Conservation (phyloP, 1,284 basidiomycete genomes). For the Rhodotorula sp. region DNA sequence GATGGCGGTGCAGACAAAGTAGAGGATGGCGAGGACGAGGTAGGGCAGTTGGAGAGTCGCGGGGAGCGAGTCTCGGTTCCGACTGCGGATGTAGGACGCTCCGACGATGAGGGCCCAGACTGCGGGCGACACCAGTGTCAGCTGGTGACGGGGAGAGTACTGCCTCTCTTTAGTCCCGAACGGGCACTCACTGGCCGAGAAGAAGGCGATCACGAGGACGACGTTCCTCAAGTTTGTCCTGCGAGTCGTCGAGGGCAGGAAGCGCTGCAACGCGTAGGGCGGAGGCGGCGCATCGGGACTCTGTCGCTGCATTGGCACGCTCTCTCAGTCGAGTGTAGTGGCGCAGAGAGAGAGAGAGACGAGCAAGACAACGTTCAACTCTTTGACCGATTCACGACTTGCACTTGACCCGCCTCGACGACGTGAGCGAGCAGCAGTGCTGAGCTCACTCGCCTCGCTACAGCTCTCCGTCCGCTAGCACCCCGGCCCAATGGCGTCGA, state of each 20-base stretch:
- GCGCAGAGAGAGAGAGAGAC: no score
- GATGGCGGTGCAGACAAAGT: slow-evolving; percentile 25
- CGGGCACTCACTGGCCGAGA: slow-evolving; percentile 8
- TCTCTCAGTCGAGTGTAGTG: no score
- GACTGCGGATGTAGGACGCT: slow-evolving; percentile 10
- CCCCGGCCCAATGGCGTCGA: background rate
- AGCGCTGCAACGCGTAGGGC: background rate
- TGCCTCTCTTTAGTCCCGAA: no score
- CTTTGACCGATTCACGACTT: no score
- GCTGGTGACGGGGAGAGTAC: background rate
- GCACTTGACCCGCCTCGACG: no score
- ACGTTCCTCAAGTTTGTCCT: slow-evolving; percentile 13
- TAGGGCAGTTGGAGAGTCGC: slow-evolving; percentile 19
- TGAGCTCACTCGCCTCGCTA: no score
- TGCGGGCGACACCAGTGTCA: background rate
- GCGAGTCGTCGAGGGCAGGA: background rate
- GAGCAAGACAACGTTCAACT: no score
- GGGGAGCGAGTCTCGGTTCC: slow-evolving; percentile 11
- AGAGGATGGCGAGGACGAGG: slow-evolving; percentile 34
- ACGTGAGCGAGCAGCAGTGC: background rate
- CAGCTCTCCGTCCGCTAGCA: background rate
- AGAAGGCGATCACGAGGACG: slow-evolving; percentile 20
- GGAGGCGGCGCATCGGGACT: slow-evolving; percentile 5
- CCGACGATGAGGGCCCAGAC: slow-evolving; percentile 28
- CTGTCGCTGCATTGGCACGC: slow-evolving; percentile 1